These are phyloP conservation scores for Kodamaea restingae DNA, from an alignment of 805 yeast genomes.

Conservation along the genomic window DNA sequence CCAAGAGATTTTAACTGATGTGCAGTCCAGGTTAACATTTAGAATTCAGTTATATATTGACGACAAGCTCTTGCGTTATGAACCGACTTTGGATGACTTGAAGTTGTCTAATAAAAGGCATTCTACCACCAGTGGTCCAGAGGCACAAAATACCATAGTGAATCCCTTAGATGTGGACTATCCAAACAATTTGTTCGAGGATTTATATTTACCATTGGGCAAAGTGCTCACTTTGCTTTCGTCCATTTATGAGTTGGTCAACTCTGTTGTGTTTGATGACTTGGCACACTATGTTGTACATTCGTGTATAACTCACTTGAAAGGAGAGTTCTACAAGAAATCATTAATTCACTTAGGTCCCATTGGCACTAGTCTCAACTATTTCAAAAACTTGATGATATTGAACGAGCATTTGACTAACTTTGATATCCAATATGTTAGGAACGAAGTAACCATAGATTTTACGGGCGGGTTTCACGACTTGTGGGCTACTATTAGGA, in stretches of 20 bases:
- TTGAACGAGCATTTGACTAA: constrained; percentile 63
- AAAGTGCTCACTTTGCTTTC: constrained; percentile 67
- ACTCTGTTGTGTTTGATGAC: constrained; percentile 78
- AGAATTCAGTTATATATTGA: constrained; percentile 73
- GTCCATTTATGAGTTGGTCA: constrained; percentile 74
- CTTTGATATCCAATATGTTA: constrained; percentile 75
- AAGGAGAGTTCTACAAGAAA: constrained; percentile 45
- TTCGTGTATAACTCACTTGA: constrained; percentile 62
- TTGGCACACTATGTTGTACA: constrained; percentile 85
- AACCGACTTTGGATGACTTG: constrained; percentile 66
- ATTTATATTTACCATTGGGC: constrained; percentile 68
- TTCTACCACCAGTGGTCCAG: background rate
- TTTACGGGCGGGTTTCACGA: constrained; percentile 66
- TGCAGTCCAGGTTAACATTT: constrained; percentile 77
- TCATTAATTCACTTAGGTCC: constrained; percentile 46
- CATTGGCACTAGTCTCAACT: constrained; percentile 59
- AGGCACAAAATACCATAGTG: background rate
- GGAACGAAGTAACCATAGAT: constrained; percentile 72
- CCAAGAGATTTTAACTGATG: constrained; percentile 68
- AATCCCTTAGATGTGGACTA: constrained; percentile 30
- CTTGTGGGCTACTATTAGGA: constrained; percentile 35
- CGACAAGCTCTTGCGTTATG: constrained; percentile 60
- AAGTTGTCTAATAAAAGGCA: constrained; percentile 24
- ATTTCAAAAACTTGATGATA: constrained; percentile 66
- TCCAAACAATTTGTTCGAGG: constrained; percentile 35